Evolutionary conservation across 306 rosid species (phyloP).

Genomic region (Calophaca sinica): DNA sequence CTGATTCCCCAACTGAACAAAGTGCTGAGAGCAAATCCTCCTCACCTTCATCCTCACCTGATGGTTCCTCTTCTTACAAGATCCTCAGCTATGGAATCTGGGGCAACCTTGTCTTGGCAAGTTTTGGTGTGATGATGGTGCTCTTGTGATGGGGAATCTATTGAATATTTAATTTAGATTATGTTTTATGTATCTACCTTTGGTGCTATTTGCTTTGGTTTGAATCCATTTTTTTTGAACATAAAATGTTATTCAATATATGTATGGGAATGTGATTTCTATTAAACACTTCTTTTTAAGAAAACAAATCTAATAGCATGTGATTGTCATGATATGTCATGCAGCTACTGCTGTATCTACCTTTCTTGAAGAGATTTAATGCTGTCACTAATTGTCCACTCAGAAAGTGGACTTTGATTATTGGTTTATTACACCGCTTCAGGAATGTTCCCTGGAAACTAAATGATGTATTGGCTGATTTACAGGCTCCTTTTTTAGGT

Average conservation of each 20-base stretch:
- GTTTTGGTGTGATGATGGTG: conserved; percentile 59
- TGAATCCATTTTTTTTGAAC: conserved; percentile 72
- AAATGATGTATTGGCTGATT: background rate
- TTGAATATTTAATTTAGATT: conserved; percentile 53
- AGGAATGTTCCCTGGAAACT: background rate
- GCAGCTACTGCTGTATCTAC: conserved; percentile 39
- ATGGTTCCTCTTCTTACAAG: conserved; percentile 66
- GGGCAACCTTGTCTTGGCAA: conserved; percentile 64
- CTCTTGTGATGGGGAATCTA: conserved; percentile 55
- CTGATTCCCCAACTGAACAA: conserved; percentile 66
- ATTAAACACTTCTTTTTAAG: conserved; percentile 16
- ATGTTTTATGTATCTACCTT: conserved; percentile 57
- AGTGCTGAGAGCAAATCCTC: conserved; percentile 54
- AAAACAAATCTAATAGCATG: conserved; percentile 20
- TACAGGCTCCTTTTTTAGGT: background rate
- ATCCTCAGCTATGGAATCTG: conserved; percentile 58
- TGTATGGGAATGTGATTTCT: conserved; percentile 60
- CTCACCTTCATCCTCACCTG: conserved; percentile 64
- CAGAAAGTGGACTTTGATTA: background rate
- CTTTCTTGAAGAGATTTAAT: conserved; percentile 21
- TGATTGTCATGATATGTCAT: conserved; percentile 32
- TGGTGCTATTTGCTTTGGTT: conserved; percentile 57
- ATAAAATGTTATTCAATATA: conserved; percentile 60
- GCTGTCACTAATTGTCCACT: conserved; percentile 7
- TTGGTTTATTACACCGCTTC: background rate